These are phyloP conservation scores for Phlebopus sp. DNA, from an alignment of 1,284 basidiomycete genomes.

Conservation along the genomic window DNA sequence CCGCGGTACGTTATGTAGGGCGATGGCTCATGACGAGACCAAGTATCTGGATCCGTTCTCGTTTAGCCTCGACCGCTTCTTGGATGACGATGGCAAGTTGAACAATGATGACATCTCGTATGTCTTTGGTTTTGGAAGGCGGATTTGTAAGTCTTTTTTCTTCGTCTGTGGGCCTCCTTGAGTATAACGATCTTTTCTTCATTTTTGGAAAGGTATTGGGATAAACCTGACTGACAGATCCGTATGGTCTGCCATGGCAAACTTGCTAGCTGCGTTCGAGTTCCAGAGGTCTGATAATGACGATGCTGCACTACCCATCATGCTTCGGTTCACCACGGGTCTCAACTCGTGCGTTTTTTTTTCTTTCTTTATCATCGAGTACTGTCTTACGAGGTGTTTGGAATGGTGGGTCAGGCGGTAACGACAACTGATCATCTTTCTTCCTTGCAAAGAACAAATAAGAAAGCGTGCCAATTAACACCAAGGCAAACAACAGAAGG, in stretches of 20 bases:
- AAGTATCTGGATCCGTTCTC: constrained; percentile 2
- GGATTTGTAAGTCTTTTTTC: background rate
- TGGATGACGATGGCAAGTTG: constrained; percentile 2
- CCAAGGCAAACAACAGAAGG: background rate
- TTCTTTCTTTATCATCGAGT: too few species aligned
- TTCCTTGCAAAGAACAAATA: background rate
- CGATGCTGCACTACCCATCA: too few species aligned
- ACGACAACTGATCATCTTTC: background rate
- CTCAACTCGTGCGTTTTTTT: constrained; percentile 12
- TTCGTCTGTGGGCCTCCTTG: background rate
- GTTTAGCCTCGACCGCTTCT: constrained; percentile 6
- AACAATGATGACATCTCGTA: constrained; percentile 2
- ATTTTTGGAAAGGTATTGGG: background rate
- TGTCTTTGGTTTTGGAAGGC: background rate
- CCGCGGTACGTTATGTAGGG: background rate
- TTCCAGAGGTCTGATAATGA: too few species aligned
- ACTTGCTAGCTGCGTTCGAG: background rate
- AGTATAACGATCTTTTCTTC: constrained; percentile 2
- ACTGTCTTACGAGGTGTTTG: constrained; percentile 19
- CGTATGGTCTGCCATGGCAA: constrained; percentile 1
- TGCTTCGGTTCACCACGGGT: constrained; percentile 8
- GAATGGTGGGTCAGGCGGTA: constrained; percentile 17
- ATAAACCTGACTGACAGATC: background rate
- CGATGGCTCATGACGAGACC: constrained; percentile 8
- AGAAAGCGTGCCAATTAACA: background rate